Evolutionary conservation across 2,329 filamentous ascomycete species (phyloP), one percentile per base, ranked within the genome.

Genomic region (Sporothrix inflata): DNA sequence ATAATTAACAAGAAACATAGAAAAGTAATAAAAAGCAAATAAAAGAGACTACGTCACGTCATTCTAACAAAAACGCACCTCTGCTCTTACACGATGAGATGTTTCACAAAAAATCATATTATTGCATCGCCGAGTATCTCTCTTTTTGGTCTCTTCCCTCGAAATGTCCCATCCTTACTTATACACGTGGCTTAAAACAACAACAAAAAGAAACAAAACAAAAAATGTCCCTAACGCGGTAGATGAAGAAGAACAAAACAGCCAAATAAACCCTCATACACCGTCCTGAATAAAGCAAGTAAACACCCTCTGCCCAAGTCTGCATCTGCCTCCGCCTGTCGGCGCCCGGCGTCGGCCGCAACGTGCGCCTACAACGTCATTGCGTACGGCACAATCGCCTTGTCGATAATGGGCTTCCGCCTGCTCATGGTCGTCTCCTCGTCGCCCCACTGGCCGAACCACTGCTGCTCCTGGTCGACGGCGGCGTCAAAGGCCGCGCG

Each of bases 371-470:
- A 78, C 61, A 76, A 72, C 69, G 72, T 76, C 82, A 85, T 85
- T 63, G 82, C 84, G 76, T 87, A 89, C 16, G 88, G 87, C 71
- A 90, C 87, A 76, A 90, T 86, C 2, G 88, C 87, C 80, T 90
- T 90, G 80, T 91, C 89, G 74, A 91, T 89, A 53, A 86, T 79
- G 0, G 88, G 88, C 66, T 83, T 79, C 65, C 84, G 81, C 70
- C 89, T 83, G 51, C 84, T 83, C 73, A 82, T 84, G 72, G 88
- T 88, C 11, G 85, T 81, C 47, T 80, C 84, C 81, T 98, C 94
- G 5, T 87, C 85, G 19, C 87, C 88, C 93, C 94, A 97, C 74
- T 86, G 87, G 42, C 81, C 84, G 79, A 92, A 92, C 92, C 94
- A 98, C 70, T 86, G 82, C 73, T 82, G 80, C 80, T 97, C 93